Evolutionary conservation across 257 asterid species (phyloP).

Genomic region (Datura wrightii): DNA sequence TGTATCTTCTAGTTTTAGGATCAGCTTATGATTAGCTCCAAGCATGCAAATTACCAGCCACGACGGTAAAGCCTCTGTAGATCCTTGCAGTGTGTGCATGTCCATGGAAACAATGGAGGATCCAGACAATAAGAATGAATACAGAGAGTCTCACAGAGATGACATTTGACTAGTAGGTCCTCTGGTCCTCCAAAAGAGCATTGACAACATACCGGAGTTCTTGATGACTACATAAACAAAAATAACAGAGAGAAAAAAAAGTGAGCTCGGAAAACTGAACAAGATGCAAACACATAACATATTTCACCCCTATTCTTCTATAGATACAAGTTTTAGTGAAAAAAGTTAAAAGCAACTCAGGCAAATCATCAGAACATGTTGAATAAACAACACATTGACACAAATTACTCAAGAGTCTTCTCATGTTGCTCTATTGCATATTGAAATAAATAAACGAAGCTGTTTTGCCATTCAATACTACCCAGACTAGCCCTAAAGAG

Average conservation of each 20-base stretch:
- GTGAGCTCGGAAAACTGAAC: not conserved
- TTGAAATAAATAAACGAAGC: not conserved
- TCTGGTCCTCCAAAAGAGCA: slow-evolving; percentile 75
- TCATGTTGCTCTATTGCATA: not conserved
- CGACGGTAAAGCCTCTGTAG: slow-evolving; percentile 47
- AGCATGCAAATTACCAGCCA: slow-evolving; percentile 19
- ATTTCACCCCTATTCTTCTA: not conserved
- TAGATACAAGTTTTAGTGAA: not conserved
- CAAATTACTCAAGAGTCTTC: not conserved
- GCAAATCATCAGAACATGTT: not conserved
- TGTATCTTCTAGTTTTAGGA: not conserved
- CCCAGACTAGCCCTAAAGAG: not conserved
- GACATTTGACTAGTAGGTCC: slow-evolving; percentile 75
- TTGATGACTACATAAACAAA: slow-evolving; percentile 48
- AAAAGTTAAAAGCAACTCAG: not conserved
- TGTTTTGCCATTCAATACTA: not conserved
- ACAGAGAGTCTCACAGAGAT: slow-evolving; percentile 58
- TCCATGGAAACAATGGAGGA: slow-evolving; percentile 89
- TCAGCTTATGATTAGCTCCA: slow-evolving; percentile 9
- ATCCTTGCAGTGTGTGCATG: slow-evolving; percentile 69
- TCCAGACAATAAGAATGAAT: slow-evolving; percentile 85
- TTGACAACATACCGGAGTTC: slow-evolving; percentile 53
- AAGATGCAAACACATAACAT: slow-evolving; percentile 9
- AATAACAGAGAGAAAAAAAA: not conserved
- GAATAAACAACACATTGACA: not conserved